Conservation (phyloP, 2,329 filamentous ascomycete genomes). For the Ceratocystis huliohia region DNA sequence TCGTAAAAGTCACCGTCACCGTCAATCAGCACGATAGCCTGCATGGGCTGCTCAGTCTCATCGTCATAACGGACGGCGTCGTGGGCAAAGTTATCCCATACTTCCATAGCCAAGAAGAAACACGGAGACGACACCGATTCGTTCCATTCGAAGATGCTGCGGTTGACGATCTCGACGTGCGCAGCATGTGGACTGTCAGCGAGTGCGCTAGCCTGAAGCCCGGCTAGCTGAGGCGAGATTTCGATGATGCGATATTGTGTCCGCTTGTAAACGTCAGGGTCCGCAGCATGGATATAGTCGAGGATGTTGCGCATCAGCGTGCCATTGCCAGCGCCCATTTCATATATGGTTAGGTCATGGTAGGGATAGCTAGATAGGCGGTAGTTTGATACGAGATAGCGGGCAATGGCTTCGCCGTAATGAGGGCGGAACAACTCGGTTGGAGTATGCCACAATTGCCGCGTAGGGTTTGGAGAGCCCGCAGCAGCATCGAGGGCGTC, state of each 20-base stretch:
- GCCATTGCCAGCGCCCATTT: conserved; percentile 94
- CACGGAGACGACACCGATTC: conserved; percentile 80
- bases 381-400: conserved; percentile 92
- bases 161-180: conserved; percentile 90
- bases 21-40: conserved; percentile 81
- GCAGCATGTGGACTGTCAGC: conserved; percentile 57
- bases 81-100: conserved; percentile 97
- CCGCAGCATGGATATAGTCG: conserved; percentile 81
- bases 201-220: conserved; percentile 61
- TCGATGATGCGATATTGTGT: conserved; percentile 95
- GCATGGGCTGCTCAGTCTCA: conserved; percentile 63
- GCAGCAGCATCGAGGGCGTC: conserved; percentile 65
- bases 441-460: conserved; percentile 96
- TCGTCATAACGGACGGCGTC: conserved; percentile 70
- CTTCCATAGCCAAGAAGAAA: conserved; percentile 95
- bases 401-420: conserved; percentile 94
- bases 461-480: conserved; percentile 52
- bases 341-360: conserved; percentile 94
- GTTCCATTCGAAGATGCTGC: conserved; percentile 89
- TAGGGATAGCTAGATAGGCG: conserved; percentile 88
- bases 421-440: conserved; percentile 94
- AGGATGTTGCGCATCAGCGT: conserved; percentile 97
- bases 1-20: conserved; percentile 81
- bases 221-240: conserved; percentile 72
- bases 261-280: conserved; percentile 84